Evolutionary conservation across 1,139 yeast species (phyloP).

Genomic region (Taiozyma onychis): DNA sequence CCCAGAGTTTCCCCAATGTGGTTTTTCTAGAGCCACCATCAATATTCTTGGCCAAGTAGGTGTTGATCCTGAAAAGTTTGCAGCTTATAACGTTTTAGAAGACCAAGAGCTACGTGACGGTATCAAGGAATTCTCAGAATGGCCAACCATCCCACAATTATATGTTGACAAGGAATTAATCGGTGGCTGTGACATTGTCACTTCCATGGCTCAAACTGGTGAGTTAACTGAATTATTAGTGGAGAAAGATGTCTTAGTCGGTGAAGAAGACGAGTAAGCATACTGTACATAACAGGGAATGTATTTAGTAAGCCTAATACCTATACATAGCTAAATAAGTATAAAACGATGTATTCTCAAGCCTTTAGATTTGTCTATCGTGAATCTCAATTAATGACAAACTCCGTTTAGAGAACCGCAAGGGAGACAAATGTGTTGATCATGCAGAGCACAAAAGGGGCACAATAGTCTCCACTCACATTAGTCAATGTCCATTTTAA

Average conservation of each 20-base stretch:
- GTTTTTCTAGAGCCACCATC: constrained; percentile 92
- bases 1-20: constrained; percentile 97
- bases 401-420: constrained; percentile 24
- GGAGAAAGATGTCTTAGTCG: constrained; percentile 70
- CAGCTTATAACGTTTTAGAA: constrained; percentile 94
- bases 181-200: constrained; percentile 96
- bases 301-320: constrained; percentile 3
- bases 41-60: constrained; percentile 94
- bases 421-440: neutral
- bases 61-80: constrained; percentile 92
- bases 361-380: constrained; percentile 24
- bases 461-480: neutral
- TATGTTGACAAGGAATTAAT: constrained; percentile 70
- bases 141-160: constrained; percentile 85
- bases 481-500: neutral
- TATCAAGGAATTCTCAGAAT: constrained; percentile 87
- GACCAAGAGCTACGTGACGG: constrained; percentile 90
- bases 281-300: neutral
- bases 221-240: constrained; percentile 84
- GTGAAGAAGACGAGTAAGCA: constrained; percentile 39
- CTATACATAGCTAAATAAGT: neutral
- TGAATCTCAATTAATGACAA: constrained; percentile 16
- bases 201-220: constrained; percentile 90
- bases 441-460: neutral
- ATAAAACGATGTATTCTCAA: constrained; percentile 20